Conservation (phyloP, 23 red algal genomes). For the Gracilaria caudata region DNA sequence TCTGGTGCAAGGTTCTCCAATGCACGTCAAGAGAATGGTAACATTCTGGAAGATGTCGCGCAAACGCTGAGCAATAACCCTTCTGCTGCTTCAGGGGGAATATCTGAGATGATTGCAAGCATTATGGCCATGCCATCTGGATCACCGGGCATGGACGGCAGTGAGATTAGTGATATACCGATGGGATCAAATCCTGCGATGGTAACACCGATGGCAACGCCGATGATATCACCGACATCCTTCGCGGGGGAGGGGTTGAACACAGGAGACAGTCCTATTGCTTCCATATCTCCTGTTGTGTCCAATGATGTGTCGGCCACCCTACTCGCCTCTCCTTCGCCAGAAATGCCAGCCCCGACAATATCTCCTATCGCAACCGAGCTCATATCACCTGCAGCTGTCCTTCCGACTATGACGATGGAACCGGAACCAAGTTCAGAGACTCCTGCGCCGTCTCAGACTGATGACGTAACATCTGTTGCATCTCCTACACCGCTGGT, state of each 20-base stretch:
- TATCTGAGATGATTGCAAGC: not conserved
- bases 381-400: not conserved
- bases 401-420: not conserved
- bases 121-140: not conserved
- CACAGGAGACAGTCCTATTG: not conserved
- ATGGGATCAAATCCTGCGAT: not conserved
- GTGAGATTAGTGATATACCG: not conserved
- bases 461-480: not conserved
- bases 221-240: not conserved
- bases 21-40: not conserved
- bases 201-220: not conserved
- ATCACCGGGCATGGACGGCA: not conserved
- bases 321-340: not conserved
- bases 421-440: conserved; percentile 12
- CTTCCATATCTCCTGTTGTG: not conserved
- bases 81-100: conserved; percentile 3
- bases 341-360: not conserved
- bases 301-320: not conserved
- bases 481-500: not conserved
- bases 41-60: conserved; percentile 4
- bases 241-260: not conserved
- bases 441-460: not conserved
- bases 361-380: not conserved
- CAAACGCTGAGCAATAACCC: not conserved
- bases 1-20: not conserved